Percentiles rank a stretch among this genome's conserved stretches.
These are phyloP conservation scores for Puccinia triticina DNA, from an alignment of 1,284 basidiomycete species.

Conservation along the genomic window DNA sequence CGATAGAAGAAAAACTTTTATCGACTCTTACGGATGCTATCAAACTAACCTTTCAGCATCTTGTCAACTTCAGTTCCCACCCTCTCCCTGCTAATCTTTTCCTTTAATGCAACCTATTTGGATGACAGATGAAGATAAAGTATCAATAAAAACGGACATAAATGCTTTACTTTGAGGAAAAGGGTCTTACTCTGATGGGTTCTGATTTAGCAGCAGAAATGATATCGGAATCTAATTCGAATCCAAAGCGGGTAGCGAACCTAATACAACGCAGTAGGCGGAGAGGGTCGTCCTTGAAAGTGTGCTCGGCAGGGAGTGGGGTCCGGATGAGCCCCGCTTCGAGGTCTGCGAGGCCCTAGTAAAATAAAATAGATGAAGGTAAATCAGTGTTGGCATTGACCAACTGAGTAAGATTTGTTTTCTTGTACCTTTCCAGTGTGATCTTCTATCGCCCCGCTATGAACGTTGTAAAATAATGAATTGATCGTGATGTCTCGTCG, in stretches of 20 bases:
- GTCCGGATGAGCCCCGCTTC: constrained; percentile 80
- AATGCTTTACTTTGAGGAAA: neutral
- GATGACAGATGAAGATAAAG: constrained; percentile 1
- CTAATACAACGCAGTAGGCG: constrained; percentile 86
- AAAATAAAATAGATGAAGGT: neutral
- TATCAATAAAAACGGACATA: constrained; percentile 25
- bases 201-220: constrained; percentile 69
- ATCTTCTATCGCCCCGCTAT: constrained; percentile 85
- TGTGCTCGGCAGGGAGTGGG: constrained; percentile 80
- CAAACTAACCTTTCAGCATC: constrained; percentile 65
- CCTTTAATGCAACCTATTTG: constrained; percentile 55
- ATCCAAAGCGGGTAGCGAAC: constrained; percentile 88
- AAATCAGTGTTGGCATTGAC: neutral
- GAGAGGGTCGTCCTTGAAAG: constrained; percentile 92
- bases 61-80: constrained; percentile 61
- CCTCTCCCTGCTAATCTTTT: constrained; percentile 59
- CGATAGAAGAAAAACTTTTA: constrained; percentile 12
- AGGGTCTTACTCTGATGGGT: constrained; percentile 63
- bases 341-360: constrained; percentile 80
- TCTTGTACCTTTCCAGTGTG: constrained; percentile 71
- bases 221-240: constrained; percentile 75
- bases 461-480: constrained; percentile 93
- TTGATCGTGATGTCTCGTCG: constrained; percentile 95
- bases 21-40: neutral
- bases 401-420: neutral